These are phyloP conservation scores for Chlorella sorokiniana DNA, from an alignment of 139 green algal genomes.

Conservation along the genomic window DNA sequence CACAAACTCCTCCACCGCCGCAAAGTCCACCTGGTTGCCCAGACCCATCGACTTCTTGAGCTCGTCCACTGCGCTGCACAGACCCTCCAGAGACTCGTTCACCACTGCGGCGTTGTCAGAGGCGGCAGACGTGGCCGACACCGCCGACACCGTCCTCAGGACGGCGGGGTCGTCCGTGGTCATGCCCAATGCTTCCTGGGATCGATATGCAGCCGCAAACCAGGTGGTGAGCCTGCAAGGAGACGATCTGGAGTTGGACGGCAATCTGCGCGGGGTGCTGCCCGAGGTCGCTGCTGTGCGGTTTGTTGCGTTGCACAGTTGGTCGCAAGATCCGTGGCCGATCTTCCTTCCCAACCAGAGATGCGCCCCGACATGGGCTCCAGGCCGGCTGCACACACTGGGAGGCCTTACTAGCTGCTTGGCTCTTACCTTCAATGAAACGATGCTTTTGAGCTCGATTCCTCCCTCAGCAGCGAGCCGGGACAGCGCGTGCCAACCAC, in stretches of 20 bases:
- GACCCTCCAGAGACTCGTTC: constrained; percentile 32
- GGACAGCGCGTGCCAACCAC: no score
- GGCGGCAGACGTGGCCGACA: neutral
- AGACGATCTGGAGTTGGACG: neutral
- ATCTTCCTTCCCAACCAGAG: no score
- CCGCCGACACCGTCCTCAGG: neutral
- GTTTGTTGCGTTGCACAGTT: neutral
- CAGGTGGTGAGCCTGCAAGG: neutral
- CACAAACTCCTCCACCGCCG: constrained; percentile 31
- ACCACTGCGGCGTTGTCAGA: constrained; percentile 1
- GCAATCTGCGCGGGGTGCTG: neutral
- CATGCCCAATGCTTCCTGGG: no score
- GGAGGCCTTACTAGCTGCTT: no score
- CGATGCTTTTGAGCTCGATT: no score
- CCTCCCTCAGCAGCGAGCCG: no score
- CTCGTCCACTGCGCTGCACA: constrained; percentile 41
- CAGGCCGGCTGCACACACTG: no score
- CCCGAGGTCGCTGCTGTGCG: no score
- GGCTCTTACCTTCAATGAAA: no score
- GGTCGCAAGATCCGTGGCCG: no score
- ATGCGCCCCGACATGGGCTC: no score
- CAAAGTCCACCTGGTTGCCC: constrained; percentile 20
- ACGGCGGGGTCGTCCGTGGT: neutral
- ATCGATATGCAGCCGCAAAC: neutral
- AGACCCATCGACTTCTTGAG: constrained; percentile 42